Evolutionary conservation across 345 rosid genomes (phyloP).

Genomic region (Linum lewisii): DNA sequence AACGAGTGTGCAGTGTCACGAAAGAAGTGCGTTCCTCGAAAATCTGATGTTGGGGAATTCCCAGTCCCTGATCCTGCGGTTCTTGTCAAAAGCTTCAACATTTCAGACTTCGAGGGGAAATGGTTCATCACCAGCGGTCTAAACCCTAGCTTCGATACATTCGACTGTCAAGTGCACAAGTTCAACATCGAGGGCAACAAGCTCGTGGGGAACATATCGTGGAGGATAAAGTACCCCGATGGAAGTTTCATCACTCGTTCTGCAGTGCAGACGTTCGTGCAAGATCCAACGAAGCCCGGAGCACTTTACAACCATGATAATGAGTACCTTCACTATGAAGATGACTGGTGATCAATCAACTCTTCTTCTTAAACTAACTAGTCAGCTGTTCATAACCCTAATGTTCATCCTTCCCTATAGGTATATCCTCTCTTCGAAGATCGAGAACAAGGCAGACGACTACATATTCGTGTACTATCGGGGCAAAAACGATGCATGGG

Average conservation of each 20-base stretch:
- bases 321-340: constrained; percentile 91
- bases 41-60: constrained; percentile 84
- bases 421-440: constrained; percentile 78
- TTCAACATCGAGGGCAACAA: constrained; percentile 59
- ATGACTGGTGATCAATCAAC: constrained; percentile 69
- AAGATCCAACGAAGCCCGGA: constrained; percentile 70
- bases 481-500: constrained; percentile 95
- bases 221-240: constrained; percentile 82
- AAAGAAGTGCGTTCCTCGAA: constrained; percentile 81
- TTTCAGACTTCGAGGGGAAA: constrained; percentile 66
- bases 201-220: constrained; percentile 67
- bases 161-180: constrained; percentile 84
- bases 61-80: constrained; percentile 71
- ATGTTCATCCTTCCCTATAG: constrained; percentile 23
- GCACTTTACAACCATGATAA: constrained; percentile 77
- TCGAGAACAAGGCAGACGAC: constrained; percentile 60
- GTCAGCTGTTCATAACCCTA: neutral
- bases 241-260: constrained; percentile 69
- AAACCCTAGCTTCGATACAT: constrained; percentile 78
- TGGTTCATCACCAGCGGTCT: constrained; percentile 91
- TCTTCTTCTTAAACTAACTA: neutral
- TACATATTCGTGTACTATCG: constrained; percentile 78
- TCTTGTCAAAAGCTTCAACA: constrained; percentile 64
- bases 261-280: constrained; percentile 53
- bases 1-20: constrained; percentile 88